phyloP scores from a whole-genome alignment of 2,329 filamentous ascomycete genomes.

The Colletotrichum spinosum region DNA sequence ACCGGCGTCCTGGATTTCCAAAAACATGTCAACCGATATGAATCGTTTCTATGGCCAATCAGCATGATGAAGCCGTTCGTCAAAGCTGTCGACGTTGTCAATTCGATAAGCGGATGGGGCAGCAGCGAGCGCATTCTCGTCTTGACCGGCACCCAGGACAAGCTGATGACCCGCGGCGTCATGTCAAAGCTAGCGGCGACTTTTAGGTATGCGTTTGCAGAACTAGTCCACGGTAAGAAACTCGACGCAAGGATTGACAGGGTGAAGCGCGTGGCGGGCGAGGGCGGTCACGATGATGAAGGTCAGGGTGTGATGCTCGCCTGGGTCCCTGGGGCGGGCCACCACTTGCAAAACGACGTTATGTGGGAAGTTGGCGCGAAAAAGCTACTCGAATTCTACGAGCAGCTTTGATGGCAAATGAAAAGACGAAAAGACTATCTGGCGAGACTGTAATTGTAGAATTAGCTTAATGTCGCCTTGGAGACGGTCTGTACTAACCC shows the following conservation, averaged over 20 bases:
- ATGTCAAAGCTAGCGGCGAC: conserved; percentile 52
- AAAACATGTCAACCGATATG: conserved; percentile 57
- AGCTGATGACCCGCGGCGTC: conserved; percentile 52
- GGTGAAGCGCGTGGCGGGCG: conserved; percentile 37
- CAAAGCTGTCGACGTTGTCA: conserved; percentile 52
- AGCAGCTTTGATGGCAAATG: conserved; percentile 11
- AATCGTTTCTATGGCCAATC: conserved; percentile 64
- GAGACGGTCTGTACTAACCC: too few species aligned
- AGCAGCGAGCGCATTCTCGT: conserved; percentile 50
- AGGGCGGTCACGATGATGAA: conserved; percentile 42
- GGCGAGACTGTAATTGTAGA: neutral
- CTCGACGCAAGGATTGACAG: conserved; percentile 41
- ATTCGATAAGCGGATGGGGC: conserved; percentile 47
- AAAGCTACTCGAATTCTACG: conserved; percentile 56
- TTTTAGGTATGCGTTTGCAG: conserved; percentile 49
- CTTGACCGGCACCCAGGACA: conserved; percentile 54
- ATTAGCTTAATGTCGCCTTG: neutral
- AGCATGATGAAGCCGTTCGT: conserved; percentile 60
- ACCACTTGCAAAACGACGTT: conserved; percentile 66
- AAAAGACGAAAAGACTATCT: too few species aligned
- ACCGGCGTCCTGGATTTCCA: conserved; percentile 56
- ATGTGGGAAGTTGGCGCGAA: conserved; percentile 59
- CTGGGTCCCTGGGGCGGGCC: conserved; percentile 57
- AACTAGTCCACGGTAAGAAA: conserved; percentile 45
- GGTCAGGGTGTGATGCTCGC: conserved; percentile 53